Percentiles rank a stretch among this genome's conserved stretches.
phyloP scores from a whole-genome alignment of 805 yeast genomes.

The Candida succiphila region DNA sequence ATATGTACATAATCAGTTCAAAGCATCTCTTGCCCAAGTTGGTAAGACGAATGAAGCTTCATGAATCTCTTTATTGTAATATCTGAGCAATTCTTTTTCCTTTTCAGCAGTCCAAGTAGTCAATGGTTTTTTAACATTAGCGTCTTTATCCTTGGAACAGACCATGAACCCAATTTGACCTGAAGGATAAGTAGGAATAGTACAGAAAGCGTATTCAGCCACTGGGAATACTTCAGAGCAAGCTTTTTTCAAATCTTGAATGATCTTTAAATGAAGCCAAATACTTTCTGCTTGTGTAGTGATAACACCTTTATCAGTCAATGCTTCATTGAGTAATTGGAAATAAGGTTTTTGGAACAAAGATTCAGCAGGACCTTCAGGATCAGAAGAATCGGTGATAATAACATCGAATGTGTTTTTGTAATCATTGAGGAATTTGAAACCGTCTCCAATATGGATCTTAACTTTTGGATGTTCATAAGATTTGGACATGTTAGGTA shows the following conservation, averaged over 20 bases:
- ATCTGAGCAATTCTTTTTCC: constrained; percentile 59
- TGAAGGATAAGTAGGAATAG: constrained; percentile 94
- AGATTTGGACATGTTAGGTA: constrained; percentile 81
- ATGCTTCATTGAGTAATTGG: constrained; percentile 72
- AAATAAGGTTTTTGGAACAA: constrained; percentile 91
- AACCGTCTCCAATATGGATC: constrained; percentile 95
- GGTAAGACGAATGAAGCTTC: constrained; percentile 87
- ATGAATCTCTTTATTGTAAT: constrained; percentile 80
- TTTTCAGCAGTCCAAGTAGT: constrained; percentile 54
- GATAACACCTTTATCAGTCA: constrained; percentile 83
- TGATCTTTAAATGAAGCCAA: constrained; percentile 84
- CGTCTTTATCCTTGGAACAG: constrained; percentile 65
- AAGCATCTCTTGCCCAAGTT: constrained; percentile 62
- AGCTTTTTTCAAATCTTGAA: constrained; percentile 71
- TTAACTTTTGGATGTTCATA: constrained; percentile 82
- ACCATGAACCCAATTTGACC: constrained; percentile 99
- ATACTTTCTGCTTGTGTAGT: constrained; percentile 94
- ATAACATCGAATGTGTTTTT: constrained; percentile 87
- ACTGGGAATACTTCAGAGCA: constrained; percentile 83
- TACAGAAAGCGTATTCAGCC: constrained; percentile 83
- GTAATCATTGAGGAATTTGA: constrained; percentile 81
- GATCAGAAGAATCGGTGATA: constrained; percentile 95
- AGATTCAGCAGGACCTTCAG: constrained; percentile 96
- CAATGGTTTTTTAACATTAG: constrained; percentile 58
- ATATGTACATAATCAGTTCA: no score